Percentiles rank a stretch among this genome's conserved stretches.
These are phyloP conservation scores for Globisporangium solare DNA, from an alignment of 352 stramenopile species.

Conservation along the genomic window DNA sequence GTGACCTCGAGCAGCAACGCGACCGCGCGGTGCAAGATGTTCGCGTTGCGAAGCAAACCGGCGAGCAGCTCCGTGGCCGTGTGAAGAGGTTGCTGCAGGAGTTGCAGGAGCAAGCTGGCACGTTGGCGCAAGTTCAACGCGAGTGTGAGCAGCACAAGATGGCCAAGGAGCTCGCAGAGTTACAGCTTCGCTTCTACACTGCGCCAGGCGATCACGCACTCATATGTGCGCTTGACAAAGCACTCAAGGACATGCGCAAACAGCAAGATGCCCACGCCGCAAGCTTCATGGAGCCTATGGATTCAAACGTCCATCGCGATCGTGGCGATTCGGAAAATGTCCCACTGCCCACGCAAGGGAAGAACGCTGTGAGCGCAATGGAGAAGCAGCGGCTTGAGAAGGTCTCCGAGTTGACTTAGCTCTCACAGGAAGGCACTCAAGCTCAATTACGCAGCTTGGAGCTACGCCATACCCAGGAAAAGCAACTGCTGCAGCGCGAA, in stretches of 20 bases:
- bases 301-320: background rate
- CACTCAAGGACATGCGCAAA: slow-evolving; percentile 42
- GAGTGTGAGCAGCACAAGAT: slow-evolving; percentile 31
- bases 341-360: background rate
- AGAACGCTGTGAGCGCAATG: background rate
- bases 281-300: slow-evolving; percentile 6
- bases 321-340: background rate
- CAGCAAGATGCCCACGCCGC: slow-evolving; percentile 10
- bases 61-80: slow-evolving; percentile 17
- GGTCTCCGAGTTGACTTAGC: slow-evolving; percentile 17
- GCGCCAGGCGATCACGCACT: slow-evolving; percentile 32
- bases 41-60: slow-evolving; percentile 17
- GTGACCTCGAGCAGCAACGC: slow-evolving; percentile 16
- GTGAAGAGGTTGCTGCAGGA: slow-evolving; percentile 18
- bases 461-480: slow-evolving; percentile 14
- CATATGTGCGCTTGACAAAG: slow-evolving; percentile 43
- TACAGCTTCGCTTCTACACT: slow-evolving; percentile 57
- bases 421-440: slow-evolving; percentile 23
- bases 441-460: slow-evolving; percentile 23
- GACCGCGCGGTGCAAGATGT: slow-evolving; percentile 20
- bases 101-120: slow-evolving; percentile 2
- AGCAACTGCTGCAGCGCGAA: slow-evolving; percentile 17
- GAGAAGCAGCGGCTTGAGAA: slow-evolving; percentile 10
- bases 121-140: slow-evolving; percentile 15
- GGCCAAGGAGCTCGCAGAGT: slow-evolving; percentile 44